Base-by-base conservation (phyloP, 805 yeast genomes). In the Grigorovia yakushimaensis region DNA sequence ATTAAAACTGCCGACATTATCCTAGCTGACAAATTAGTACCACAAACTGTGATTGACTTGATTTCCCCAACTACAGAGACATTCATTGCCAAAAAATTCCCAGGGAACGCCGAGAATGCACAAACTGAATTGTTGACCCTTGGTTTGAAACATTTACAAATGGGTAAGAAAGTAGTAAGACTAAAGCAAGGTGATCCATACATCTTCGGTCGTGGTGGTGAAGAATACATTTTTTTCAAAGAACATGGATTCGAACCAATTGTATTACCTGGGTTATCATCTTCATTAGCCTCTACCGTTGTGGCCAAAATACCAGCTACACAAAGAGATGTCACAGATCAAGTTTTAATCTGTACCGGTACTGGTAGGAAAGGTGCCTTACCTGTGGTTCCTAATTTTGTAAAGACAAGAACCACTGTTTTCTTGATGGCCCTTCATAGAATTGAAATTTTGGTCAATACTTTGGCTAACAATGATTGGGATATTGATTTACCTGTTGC, bases 111-210 rank as follows among this genome's bases (percentile, higher is more conserved):
- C 1, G 96, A 88, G 58, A 76, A 76, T 43, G 98, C 98, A 0
- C 98, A 91, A 65, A 76, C 84, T 50, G 96, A 91, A 64, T 72
- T 91, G 41, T 68, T 88, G 33, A 69, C 73, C n/a, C 62, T 82
- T 53, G 97, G 96, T 0, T 66, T 91, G 17, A 74, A 73, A 33
- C 82, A 81, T 0, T 63, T 88, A 22, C 53, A 70, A 23, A 64
- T 73, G 45, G 96, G 96, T 15, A 73, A 78, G 57, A 79, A 78
- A 48, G 96, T 91, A 1, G 94, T 91, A 2, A 73, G 98, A 49
- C 73, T 91, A 54, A 91, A 91, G 64, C 98, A 91, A 67, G 98
- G 98, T 33, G 98, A 91, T 63, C 98, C 98, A 9, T 91, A 88
- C 64, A 85, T 91, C 30, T 91, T 87, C 62, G 98, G 98, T 3